phyloP scores from a whole-genome alignment of 495 filamentous ascomycete species.

The Entonaema liquescens region DNA sequence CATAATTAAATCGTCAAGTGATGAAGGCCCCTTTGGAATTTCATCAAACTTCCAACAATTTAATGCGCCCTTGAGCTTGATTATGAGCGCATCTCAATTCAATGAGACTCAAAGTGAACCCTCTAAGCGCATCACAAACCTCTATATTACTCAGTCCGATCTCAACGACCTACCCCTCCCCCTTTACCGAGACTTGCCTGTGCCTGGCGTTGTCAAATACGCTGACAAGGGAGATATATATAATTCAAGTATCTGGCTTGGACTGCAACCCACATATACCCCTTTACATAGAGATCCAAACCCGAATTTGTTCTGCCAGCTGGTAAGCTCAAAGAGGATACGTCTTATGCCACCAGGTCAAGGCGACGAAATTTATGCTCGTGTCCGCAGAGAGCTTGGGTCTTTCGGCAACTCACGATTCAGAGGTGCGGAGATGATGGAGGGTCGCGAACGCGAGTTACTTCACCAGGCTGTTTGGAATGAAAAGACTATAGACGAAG shows the following conservation, averaged over 20 bases:
- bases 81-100: conserved; percentile 48
- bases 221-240: conserved; percentile 81
- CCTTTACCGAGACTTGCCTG: conserved; percentile 72
- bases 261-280: conserved; percentile 83
- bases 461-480: conserved; percentile 79
- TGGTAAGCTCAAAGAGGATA: conserved; percentile 76
- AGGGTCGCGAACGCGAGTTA: conserved; percentile 69
- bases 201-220: conserved; percentile 67
- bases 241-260: conserved; percentile 86
- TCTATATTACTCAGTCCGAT: conserved; percentile 88
- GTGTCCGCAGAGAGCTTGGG: conserved; percentile 61
- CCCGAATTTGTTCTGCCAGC: conserved; percentile 89
- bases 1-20: conserved; percentile 8
- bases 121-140: conserved; percentile 41
- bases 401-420: conserved; percentile 62
- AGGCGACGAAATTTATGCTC: conserved; percentile 68
- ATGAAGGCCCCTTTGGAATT: neutral
- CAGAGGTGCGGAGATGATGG: conserved; percentile 93
- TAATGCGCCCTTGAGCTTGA: conserved; percentile 49
- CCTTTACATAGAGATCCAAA: conserved; percentile 94
- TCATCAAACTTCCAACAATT: conserved; percentile 46
- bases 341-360: conserved; percentile 70
- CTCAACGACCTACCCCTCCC: conserved; percentile 69
- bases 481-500: conserved; percentile 53
- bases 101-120: conserved; percentile 30